Percentiles rank a stretch among this genome's conserved stretches.
Evolutionary conservation across 805 yeast species (phyloP).

Genomic region (Teunomyces panamensis): DNA sequence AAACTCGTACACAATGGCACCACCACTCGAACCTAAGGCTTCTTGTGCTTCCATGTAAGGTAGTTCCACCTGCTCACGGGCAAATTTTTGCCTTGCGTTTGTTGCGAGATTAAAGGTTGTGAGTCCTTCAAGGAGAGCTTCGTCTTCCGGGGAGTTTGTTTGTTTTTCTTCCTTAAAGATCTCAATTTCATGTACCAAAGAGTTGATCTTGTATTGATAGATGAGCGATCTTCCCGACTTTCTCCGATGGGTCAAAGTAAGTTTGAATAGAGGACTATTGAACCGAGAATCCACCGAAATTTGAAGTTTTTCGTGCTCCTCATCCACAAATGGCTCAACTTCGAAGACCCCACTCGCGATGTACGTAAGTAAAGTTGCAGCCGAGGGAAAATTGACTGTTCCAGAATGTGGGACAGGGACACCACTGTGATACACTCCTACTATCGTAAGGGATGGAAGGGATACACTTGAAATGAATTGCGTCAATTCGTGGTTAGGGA

Average conservation of each 20-base stretch:
- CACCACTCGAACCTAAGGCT: slow-evolving; percentile 59
- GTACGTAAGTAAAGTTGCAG: slow-evolving; percentile 53
- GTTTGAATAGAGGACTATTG: slow-evolving; percentile 46
- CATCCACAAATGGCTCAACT: slow-evolving; percentile 45
- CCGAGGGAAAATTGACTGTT: slow-evolving; percentile 50
- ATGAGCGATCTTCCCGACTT: slow-evolving; percentile 78
- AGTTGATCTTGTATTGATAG: slow-evolving; percentile 54
- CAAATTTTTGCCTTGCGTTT: slow-evolving; percentile 68
- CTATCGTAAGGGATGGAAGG: slow-evolving; percentile 26
- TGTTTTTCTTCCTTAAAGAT: slow-evolving; percentile 15
- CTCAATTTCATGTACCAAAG: slow-evolving; percentile 42
- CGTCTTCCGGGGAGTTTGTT: slow-evolving; percentile 32
- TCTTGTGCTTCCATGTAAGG: slow-evolving; percentile 92
- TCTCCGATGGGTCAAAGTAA: slow-evolving; percentile 64
- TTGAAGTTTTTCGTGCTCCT: slow-evolving; percentile 51
- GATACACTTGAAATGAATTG: slow-evolving; percentile 48
- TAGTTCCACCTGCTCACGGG: slow-evolving; percentile 79
- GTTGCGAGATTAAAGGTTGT: slow-evolving; percentile 87
- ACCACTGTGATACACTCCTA: slow-evolving; percentile 38
- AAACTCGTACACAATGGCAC: slow-evolving; percentile 93
- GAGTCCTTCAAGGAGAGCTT: slow-evolving; percentile 59
- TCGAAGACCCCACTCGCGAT: slow-evolving; percentile 76
- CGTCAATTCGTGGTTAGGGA: slow-evolving; percentile 46
- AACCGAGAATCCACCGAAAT: slow-evolving; percentile 45
- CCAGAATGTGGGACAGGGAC: slow-evolving; percentile 38